Percentiles rank a stretch among this genome's conserved stretches.
Conservation (phyloP, 192 early-diverging fungal genomes). For the Geosiphon pyriformis region DNA sequence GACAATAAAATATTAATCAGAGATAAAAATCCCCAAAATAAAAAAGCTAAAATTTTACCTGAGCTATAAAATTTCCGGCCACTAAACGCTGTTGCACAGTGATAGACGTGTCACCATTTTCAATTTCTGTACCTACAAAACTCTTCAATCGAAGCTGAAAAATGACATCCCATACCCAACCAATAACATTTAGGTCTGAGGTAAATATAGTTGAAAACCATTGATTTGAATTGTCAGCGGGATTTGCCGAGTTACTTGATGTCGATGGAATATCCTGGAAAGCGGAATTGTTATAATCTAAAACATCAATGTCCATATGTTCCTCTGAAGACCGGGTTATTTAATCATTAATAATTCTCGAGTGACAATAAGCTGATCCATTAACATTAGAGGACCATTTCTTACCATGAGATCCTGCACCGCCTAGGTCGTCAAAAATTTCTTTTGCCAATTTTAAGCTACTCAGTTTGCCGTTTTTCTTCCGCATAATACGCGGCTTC, state of each 20-base stretch:
- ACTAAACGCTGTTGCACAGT: constrained; percentile 43
- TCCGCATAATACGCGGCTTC: constrained; percentile 27
- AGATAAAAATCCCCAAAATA: neutral
- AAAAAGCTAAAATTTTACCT: constrained; percentile 21
- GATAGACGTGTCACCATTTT: constrained; percentile 23
- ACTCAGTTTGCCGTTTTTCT: constrained; percentile 26
- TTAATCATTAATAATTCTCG: neutral
- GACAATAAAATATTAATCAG: neutral
- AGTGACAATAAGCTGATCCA: neutral
- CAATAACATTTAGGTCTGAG: constrained; percentile 28
- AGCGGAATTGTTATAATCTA: neutral
- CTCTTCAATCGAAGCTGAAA: constrained; percentile 28
- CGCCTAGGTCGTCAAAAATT: constrained; percentile 22
- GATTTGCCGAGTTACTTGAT: neutral
- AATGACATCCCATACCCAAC: constrained; percentile 42
- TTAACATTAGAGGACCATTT: neutral
- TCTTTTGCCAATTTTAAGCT: constrained; percentile 28
- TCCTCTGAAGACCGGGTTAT: neutral
- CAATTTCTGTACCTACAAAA: constrained; percentile 33
- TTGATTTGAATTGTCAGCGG: neutral
- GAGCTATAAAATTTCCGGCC: constrained; percentile 39
- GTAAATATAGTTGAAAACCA: constrained; percentile 5
- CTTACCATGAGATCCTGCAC: constrained; percentile 24
- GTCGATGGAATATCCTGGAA: neutral
- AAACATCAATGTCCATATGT: constrained; percentile 20